phyloP scores from a whole-genome alignment of 108 stramenopile genomes.

The Cyclotella kingstonii region DNA sequence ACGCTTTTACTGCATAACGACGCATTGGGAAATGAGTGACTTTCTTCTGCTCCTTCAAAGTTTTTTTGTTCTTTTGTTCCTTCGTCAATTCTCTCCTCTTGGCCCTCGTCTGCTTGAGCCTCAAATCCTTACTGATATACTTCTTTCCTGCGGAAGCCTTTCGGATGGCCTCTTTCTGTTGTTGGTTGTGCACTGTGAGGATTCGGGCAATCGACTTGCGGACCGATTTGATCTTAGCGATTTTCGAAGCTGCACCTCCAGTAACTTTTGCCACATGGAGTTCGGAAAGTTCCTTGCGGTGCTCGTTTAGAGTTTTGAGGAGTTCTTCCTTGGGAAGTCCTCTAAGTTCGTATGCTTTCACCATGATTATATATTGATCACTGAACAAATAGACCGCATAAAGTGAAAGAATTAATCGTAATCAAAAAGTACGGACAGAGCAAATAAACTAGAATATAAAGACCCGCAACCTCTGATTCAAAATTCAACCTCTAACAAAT shows the following conservation, averaged over 20 bases:
- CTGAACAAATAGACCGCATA: background rate
- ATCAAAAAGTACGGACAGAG: background rate
- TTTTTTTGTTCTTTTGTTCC: conserved; percentile 77
- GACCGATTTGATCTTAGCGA: conserved; percentile 98
- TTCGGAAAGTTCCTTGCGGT: conserved; percentile 91
- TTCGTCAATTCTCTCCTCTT: conserved; percentile 93
- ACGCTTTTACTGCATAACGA: conserved; percentile 85
- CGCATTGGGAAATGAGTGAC: conserved; percentile 68
- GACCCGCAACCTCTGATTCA: too few relatives aligned
- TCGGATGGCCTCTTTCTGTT: conserved; percentile 93
- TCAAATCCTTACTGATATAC: conserved; percentile 93
- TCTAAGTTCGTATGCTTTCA: conserved; percentile 95
- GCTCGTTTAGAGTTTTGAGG: conserved; percentile 89
- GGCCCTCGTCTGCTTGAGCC: conserved; percentile 97
- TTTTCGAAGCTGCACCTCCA: conserved; percentile 96
- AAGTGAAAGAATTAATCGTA: background rate
- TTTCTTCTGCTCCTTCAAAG: conserved; percentile 84
- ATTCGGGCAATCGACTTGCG: conserved; percentile 98
- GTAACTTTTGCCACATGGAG: conserved; percentile 98
- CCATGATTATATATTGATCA: conserved; percentile 52
- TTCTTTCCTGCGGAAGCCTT: conserved; percentile 86
- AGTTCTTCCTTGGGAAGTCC: conserved; percentile 93
- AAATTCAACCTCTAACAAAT: too few relatives aligned
- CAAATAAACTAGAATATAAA: too few relatives aligned
- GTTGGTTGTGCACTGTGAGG: conserved; percentile 98